Evolutionary conservation across 371 early-diverging fungal genomes (phyloP), one percentile per base, ranked within the genome.

Genomic region (Aphelidium insulamus): DNA sequence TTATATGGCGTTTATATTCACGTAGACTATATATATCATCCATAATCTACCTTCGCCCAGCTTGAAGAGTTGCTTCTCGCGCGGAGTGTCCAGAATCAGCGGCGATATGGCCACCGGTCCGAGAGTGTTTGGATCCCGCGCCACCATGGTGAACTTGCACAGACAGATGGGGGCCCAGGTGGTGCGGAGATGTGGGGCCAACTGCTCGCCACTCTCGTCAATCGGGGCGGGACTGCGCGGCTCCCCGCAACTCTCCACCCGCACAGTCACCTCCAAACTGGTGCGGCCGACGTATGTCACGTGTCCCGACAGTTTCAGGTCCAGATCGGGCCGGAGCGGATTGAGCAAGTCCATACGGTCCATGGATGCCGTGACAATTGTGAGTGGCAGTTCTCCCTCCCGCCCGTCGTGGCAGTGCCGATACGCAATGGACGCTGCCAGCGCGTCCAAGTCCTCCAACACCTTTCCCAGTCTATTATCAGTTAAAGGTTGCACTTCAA

Each of bases 141-240:
- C 91, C 5, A 81, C 91, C 87, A 91, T 86, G 12, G 79, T 81
- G 48, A 91, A 79, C 30, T 78, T 62, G 8, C 85, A n/a, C n/a
- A n/a, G n/a, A n/a, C n/a, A n/a, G n/a, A n/a, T n/a, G n/a, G n/a
- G n/a, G n/a, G n/a, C n/a, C n/a, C n/a, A n/a, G n/a, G n/a, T n/a
- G n/a, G n/a, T n/a, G n/a, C n/a, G n/a, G n/a, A n/a, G n/a, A n/a
- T n/a, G n/a, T n/a, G n/a, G n/a, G n/a, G n/a, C n/a, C n/a, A n/a
- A n/a, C n/a, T n/a, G n/a, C n/a, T n/a, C n/a, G n/a, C n/a, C n/a
- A n/a, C 43, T 27, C 11, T 21, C 15, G 18, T 16, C 20, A 24
- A 22, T 22, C 18, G 30, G 18, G 11, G 33, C 35, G 15, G 36
- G 16, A 5, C 19, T 17, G 21, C 30, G 25, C 24, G 28, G 14